Base-by-base conservation (phyloP, 225 moss, liverwort and hornwort species). In the Marchantia polymorpha region DNA sequence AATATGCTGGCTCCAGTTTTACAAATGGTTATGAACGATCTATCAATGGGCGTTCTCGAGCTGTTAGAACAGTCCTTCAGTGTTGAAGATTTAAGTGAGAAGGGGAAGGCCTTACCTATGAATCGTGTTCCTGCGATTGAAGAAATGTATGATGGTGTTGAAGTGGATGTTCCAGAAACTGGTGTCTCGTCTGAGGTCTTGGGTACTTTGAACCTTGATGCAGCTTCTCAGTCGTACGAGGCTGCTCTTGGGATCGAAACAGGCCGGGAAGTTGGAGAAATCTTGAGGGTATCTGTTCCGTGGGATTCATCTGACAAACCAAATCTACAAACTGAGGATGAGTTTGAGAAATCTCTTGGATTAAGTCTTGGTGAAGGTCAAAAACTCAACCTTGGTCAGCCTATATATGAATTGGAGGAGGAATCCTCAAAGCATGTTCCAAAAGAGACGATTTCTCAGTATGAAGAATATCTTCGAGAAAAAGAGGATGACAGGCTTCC, bases 1-100 rank as follows among this genome's bases (percentile, higher is more conserved):
- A 86, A 89, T 72, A 86, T 89, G 84, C 52, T 89, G 70, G 82
- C 86, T 48, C 83, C 74, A 27, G 89, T 89, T 47, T 64, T 89
- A 31, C 89, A 81, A 72, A 82, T 71, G 81, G 49, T 89, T 51
- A 86, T 89, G 89, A 81, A 76, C 30, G 89, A 86, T 67, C 77
- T 89, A 20, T 74, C 74, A 17, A 85, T 89, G 83, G 82, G 71
- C 65, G 74, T 80, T 39, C 47, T 48, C 50, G 89, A 89, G 27
- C 82, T 89, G 1, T 52, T 89, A 52, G 75, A 80, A n/a, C 83
- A 80, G 56, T 86, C 86, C 60, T 89, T 86, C 58, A 69, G 82
- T 27, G 80, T 77, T 58, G 80, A 80, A 26, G 87, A 83, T 5
- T 47, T 86, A 47, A 47, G 65, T 15, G n/a, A 67, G 8, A 87